Percentiles rank a stretch among this genome's conserved stretches.
Evolutionary conservation across 2,329 filamentous ascomycete genomes (phyloP).

Genomic region (Arthroderma sp.): DNA sequence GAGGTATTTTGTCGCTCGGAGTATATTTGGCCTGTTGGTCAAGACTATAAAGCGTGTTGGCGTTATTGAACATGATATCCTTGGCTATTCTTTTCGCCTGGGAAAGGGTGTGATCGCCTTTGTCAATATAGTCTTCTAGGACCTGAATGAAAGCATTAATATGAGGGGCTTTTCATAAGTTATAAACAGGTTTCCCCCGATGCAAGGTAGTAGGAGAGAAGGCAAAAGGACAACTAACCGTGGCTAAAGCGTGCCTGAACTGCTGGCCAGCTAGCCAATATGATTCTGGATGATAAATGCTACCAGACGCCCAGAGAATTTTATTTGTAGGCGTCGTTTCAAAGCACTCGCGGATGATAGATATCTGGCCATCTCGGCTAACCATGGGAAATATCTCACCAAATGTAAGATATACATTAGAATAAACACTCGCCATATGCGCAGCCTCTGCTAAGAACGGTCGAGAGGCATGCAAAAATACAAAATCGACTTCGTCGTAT

Average conservation of each 20-base stretch:
- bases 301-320: conserved; percentile 68
- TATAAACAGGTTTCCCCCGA: no score
- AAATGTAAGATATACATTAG: conserved; percentile 70
- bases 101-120: conserved; percentile 45
- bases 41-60: conserved; percentile 61
- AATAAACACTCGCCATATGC: conserved; percentile 63
- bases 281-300: conserved; percentile 66
- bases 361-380: conserved; percentile 61
- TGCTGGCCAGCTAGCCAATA: conserved; percentile 61
- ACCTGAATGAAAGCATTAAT: conserved; percentile 35
- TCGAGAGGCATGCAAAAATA: conserved; percentile 69
- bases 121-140: conserved; percentile 52
- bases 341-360: conserved; percentile 56
- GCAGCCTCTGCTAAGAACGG: conserved; percentile 67
- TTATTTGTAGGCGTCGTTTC: conserved; percentile 65
- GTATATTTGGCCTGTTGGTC: conserved; percentile 23
- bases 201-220: neutral
- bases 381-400: conserved; percentile 71
- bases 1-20: conserved; percentile 3
- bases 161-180: neutral
- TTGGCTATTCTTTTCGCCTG: conserved; percentile 53
- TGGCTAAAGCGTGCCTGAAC: conserved; percentile 56
- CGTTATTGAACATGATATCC: conserved; percentile 62
- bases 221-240: conserved; percentile 33
- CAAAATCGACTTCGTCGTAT: conserved; percentile 58